Evolutionary conservation across 1,284 basidiomycete species (phyloP).

Genomic region (Rhizoctonia solani): DNA sequence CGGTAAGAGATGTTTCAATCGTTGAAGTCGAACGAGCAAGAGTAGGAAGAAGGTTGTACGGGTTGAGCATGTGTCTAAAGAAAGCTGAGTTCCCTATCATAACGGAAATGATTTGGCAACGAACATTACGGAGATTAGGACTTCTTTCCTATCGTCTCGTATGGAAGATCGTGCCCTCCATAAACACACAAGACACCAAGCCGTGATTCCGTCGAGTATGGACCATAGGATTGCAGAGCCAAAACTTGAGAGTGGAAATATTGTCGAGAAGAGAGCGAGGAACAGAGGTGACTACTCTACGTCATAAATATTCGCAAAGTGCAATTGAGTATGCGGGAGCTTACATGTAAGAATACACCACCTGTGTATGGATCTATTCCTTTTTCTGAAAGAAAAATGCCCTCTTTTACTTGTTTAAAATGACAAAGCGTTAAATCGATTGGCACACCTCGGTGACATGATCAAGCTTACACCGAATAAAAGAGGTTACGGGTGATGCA

Average conservation of each 20-base stretch:
- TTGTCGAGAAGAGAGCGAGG: conserved; percentile 73
- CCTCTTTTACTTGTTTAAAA: conserved; percentile 74
- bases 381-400: conserved; percentile 74
- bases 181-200: conserved; percentile 67
- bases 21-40: conserved; percentile 79
- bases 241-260: conserved; percentile 58
- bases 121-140: conserved; percentile 64
- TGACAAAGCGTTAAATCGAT: conserved; percentile 17
- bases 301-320: conserved; percentile 31
- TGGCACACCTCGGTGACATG: conserved; percentile 40
- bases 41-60: conserved; percentile 79
- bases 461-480: conserved; percentile 54
- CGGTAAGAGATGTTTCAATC: conserved; percentile 72
- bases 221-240: conserved; percentile 71
- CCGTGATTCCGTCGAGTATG: conserved; percentile 64
- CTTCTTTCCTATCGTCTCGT: conserved; percentile 54
- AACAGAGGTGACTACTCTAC: conserved; percentile 75
- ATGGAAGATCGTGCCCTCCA: conserved; percentile 65
- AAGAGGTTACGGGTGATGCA: conserved; percentile 80
- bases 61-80: conserved; percentile 82
- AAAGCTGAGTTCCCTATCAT: conserved; percentile 16
- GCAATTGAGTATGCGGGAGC: conserved; percentile 41
- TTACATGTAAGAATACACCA: conserved; percentile 81
- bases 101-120: conserved; percentile 42
- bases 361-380: conserved; percentile 84